Evolutionary conservation across 768 basidiomycete genomes (phyloP).

Genomic region (Boletus reticulatus): DNA sequence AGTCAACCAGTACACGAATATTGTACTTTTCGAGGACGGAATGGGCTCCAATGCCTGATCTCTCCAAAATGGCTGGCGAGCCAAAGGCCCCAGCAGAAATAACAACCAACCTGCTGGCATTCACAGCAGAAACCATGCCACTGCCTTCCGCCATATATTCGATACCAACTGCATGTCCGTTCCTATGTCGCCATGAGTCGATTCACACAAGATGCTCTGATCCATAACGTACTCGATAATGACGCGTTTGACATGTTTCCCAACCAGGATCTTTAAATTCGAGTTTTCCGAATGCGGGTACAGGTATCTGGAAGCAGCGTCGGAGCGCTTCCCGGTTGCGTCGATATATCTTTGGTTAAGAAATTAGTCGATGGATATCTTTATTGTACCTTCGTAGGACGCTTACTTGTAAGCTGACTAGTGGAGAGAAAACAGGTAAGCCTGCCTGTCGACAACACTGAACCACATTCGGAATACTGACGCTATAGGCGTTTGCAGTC

Average conservation of each 20-base stretch:
- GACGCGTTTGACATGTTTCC: slow-evolving; percentile 14
- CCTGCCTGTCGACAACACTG: no score
- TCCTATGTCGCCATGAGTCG: slow-evolving; percentile 15
- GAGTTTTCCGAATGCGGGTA: slow-evolving; percentile 31
- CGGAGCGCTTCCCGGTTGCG: slow-evolving; percentile 34
- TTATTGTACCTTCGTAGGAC: no score
- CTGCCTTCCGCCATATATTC: slow-evolving; percentile 32
- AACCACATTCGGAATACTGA: slow-evolving; percentile 5
- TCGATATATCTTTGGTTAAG: slow-evolving; percentile 48
- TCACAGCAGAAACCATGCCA: slow-evolving; percentile 14
- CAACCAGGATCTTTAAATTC: slow-evolving; percentile 33
- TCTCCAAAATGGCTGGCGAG: slow-evolving; percentile 54
- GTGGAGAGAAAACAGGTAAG: background rate
- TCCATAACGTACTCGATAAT: slow-evolving; percentile 1
- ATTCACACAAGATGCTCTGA: no score
- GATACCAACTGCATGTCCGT: slow-evolving; percentile 37
- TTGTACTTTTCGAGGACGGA: slow-evolving; percentile 44
- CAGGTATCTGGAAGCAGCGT: slow-evolving; percentile 36
- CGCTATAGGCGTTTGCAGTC: slow-evolving; percentile 23
- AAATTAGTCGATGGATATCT: background rate
- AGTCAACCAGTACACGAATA: slow-evolving; percentile 52
- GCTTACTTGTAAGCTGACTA: slow-evolving; percentile 21
- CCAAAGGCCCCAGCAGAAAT: slow-evolving; percentile 55
- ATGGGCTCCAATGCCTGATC: slow-evolving; percentile 66
- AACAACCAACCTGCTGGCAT: slow-evolving; percentile 42